phyloP scores from a whole-genome alignment of 768 basidiomycete genomes.

The Tricholomella constricta region DNA sequence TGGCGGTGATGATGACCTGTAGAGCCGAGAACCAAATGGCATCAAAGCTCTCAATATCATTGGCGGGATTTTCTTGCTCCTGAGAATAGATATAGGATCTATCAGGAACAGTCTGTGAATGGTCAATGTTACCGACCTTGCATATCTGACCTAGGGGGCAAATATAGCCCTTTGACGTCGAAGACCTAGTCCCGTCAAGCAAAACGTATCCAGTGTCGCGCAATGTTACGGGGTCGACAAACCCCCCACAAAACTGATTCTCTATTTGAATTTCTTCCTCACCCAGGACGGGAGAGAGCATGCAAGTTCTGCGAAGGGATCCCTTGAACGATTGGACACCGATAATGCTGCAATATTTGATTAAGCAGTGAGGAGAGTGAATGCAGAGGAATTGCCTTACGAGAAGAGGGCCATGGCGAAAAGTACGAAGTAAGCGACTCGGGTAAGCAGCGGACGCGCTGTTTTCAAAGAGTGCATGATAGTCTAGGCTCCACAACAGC shows the following conservation, averaged over 20 bases:
- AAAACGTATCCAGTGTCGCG: constrained; percentile 39
- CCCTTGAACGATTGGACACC: constrained; percentile 95
- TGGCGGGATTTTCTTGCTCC: constrained; percentile 68
- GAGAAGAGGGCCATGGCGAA: constrained; percentile 91
- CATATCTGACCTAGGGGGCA: constrained; percentile 89
- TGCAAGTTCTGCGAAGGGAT: constrained; percentile 69
- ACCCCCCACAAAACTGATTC: constrained; percentile 77
- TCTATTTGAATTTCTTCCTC: constrained; percentile 47
- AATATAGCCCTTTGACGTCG: constrained; percentile 74
- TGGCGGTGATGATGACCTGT: constrained; percentile 84
- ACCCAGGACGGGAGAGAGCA: constrained; percentile 55
- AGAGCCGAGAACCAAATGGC: constrained; percentile 79
- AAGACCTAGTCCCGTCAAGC: constrained; percentile 26
- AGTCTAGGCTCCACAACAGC: constrained; percentile 43
- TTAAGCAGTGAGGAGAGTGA: neutral
- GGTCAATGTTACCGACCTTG: constrained; percentile 42
- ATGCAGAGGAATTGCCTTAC: constrained; percentile 41
- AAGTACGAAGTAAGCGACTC: constrained; percentile 87
- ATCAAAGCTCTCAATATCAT: constrained; percentile 80
- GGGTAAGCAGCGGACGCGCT: constrained; percentile 85
- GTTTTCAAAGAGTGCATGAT: constrained; percentile 93
- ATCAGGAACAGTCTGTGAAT: neutral
- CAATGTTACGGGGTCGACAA: constrained; percentile 63
- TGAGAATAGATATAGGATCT: constrained; percentile 29
- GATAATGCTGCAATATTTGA: constrained; percentile 61